These are phyloP conservation scores for Aegilops sharonensis DNA, from an alignment of 176 grass and related monocot genomes.

Conservation along the genomic window DNA sequence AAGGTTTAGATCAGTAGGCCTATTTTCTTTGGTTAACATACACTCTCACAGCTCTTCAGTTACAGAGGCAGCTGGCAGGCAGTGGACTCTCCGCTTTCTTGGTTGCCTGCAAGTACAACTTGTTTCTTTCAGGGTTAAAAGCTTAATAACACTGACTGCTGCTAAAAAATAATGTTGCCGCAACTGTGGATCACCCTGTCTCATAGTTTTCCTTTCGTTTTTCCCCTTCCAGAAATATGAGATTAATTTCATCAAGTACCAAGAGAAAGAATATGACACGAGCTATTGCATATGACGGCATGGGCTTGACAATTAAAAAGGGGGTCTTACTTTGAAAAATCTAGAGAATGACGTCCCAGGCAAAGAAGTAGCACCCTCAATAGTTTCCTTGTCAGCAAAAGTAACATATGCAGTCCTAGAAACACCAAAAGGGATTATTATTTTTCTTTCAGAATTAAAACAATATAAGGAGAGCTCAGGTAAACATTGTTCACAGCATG, in stretches of 20 bases:
- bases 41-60: neutral
- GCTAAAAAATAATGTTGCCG: neutral
- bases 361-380: conserved; percentile 60
- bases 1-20: neutral
- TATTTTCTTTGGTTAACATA: neutral
- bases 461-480: conserved; percentile 1
- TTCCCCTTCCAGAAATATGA: neutral
- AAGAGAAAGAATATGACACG: neutral
- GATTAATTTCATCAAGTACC: neutral
- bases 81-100: neutral
- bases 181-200: neutral
- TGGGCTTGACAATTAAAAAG: neutral
- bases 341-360: conserved; percentile 64
- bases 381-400: conserved; percentile 57
- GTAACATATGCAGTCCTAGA: conserved; percentile 57
- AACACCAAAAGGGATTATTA: neutral
- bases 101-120: neutral
- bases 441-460: neutral
- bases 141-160: neutral
- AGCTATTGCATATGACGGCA: neutral
- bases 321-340: conserved; percentile 49
- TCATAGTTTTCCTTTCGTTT: neutral
- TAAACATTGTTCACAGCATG: neutral
- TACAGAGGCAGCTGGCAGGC: neutral
- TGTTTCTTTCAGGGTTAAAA: neutral